phyloP scores from a whole-genome alignment of 164 flowering plant genomes.

The Protea cynaroides region DNA sequence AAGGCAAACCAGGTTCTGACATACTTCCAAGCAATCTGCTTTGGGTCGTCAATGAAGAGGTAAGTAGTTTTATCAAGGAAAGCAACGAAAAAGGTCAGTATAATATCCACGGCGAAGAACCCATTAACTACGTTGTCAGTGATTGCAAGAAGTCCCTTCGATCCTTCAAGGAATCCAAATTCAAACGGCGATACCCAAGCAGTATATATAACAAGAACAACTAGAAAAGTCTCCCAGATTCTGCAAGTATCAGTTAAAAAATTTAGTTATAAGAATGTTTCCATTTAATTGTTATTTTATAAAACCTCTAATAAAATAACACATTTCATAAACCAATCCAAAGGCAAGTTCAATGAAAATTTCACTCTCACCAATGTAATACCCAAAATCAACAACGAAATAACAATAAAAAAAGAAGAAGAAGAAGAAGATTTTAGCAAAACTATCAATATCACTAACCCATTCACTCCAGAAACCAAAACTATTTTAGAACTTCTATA shows the following conservation, averaged over 20 bases:
- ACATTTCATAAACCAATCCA: too few relatives aligned
- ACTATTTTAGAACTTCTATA: too few relatives aligned
- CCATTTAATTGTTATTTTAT: too few relatives aligned
- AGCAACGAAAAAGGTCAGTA: conserved; percentile 87
- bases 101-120: conserved; percentile 82
- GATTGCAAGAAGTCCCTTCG: conserved; percentile 40
- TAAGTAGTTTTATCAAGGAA: conserved; percentile 64
- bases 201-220: conserved; percentile 65
- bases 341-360: too few relatives aligned
- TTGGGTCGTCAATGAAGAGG: conserved; percentile 55
- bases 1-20: conserved; percentile 60
- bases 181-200: conserved; percentile 98
- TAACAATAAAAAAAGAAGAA: too few relatives aligned
- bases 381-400: too few relatives aligned
- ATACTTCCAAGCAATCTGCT: conserved; percentile 75
- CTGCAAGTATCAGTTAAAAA: conserved; percentile 37
- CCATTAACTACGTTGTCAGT: conserved; percentile 80
- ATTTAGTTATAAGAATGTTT: too few relatives aligned
- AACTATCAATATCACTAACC: too few relatives aligned
- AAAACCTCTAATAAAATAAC: too few relatives aligned
- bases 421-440: too few relatives aligned
- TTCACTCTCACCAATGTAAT: too few relatives aligned
- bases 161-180: conserved; percentile 64
- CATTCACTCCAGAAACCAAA: too few relatives aligned
- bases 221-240: conserved; percentile 68